Evolutionary conservation across 2,329 filamentous ascomycete species (phyloP).

Genomic region (Sarocladium kiliense): DNA sequence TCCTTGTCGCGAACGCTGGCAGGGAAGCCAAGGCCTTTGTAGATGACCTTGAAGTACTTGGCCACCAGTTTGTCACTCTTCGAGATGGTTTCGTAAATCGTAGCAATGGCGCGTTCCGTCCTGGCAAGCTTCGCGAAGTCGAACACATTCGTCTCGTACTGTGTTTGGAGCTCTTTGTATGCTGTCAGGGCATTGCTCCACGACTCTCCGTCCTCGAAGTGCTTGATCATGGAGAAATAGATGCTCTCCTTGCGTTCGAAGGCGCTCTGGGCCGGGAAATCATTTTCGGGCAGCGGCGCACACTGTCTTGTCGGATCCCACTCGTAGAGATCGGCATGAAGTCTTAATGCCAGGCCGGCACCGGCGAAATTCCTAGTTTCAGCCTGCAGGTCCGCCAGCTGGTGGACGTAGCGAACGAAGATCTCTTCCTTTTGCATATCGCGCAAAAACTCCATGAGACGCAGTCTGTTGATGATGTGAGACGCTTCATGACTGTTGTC

Average conservation of each 20-base stretch:
- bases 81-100: constrained; percentile 82
- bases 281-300: constrained; percentile 63
- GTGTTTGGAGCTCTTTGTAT: constrained; percentile 84
- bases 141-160: constrained; percentile 85
- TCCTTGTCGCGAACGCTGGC: constrained; percentile 77
- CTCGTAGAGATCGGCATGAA: constrained; percentile 88
- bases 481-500: constrained; percentile 70
- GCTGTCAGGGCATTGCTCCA: constrained; percentile 85
- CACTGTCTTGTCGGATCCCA: constrained; percentile 74
- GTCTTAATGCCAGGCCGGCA: constrained; percentile 79
- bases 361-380: constrained; percentile 76
- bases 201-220: constrained; percentile 90
- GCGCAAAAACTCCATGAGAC: constrained; percentile 91
- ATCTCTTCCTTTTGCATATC: constrained; percentile 98
- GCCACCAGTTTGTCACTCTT: constrained; percentile 74
- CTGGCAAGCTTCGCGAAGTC: constrained; percentile 90
- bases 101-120: constrained; percentile 84
- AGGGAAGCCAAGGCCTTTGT: constrained; percentile 86
- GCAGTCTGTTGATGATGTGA: constrained; percentile 80
- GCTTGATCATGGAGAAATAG: constrained; percentile 91
- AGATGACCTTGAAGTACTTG: constrained; percentile 87
- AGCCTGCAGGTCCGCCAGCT: constrained; percentile 74
- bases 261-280: constrained; percentile 75
- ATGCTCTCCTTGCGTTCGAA: constrained; percentile 91
- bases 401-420: constrained; percentile 92